Evolutionary conservation across 2,329 filamentous ascomycete genomes (phyloP).

Genomic region (Sporothrix schenckii): DNA sequence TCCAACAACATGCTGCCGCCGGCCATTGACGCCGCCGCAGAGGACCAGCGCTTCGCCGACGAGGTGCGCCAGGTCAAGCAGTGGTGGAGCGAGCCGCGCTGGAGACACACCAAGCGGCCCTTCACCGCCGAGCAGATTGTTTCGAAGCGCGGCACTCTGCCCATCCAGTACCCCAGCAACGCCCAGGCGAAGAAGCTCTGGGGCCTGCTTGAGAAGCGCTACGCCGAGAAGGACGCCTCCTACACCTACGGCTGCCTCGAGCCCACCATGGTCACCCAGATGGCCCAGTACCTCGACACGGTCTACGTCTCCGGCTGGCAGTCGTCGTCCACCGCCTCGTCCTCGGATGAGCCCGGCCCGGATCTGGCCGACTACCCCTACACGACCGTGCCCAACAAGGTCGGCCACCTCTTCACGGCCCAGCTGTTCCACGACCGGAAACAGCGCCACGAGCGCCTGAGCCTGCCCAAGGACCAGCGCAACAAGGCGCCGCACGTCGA

Average conservation of each 20-base stretch:
- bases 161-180: slow-evolving; percentile 90
- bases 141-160: slow-evolving; percentile 87
- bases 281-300: slow-evolving; percentile 98
- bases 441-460: slow-evolving; percentile 91
- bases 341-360: slow-evolving; percentile 92
- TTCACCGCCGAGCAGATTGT: slow-evolving; percentile 98
- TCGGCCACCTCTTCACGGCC: slow-evolving; percentile 95
- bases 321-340: slow-evolving; percentile 92
- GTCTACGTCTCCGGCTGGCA: slow-evolving; percentile 99
- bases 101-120: slow-evolving; percentile 87
- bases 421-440: slow-evolving; percentile 99
- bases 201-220: slow-evolving; percentile 83
- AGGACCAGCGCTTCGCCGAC: slow-evolving; percentile 71
- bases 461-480: slow-evolving; percentile 72
- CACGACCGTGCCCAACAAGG: slow-evolving; percentile 98
- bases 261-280: slow-evolving; percentile 97
- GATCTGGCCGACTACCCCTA: slow-evolving; percentile 98
- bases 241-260: slow-evolving; percentile 97
- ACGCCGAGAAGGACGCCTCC: slow-evolving; percentile 76
- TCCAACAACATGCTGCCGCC: slow-evolving; percentile 64
- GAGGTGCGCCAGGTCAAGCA: slow-evolving; percentile 87
- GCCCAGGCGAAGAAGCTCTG: slow-evolving; percentile 91
- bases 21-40: slow-evolving; percentile 58
- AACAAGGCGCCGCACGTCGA: slow-evolving; percentile 73
- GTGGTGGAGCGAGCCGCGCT: slow-evolving; percentile 93